A percentile compares a stretch with the other conserved stretches of the same genome.
phyloP scores from a whole-genome alignment of 345 rosid genomes.

The Linum tenue region DNA sequence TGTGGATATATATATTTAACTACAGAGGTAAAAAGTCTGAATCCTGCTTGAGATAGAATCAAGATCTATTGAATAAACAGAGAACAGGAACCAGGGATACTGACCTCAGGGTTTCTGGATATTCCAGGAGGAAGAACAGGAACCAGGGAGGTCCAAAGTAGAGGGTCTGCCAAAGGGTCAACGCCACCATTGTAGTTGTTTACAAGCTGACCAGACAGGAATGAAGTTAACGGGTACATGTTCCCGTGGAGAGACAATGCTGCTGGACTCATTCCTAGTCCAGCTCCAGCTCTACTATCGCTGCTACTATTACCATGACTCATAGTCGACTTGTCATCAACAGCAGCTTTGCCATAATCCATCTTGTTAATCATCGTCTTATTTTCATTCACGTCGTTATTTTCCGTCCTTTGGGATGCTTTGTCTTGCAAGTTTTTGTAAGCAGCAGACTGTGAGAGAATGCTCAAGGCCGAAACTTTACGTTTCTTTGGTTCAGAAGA shows the following conservation, averaged over 20 bases:
- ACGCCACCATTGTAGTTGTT: constrained; percentile 56
- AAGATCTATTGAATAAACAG: too few relatives aligned
- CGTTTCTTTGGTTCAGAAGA: constrained; percentile 36
- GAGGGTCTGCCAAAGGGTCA: constrained; percentile 71
- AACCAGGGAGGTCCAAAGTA: constrained; percentile 74
- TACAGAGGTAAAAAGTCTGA: too few relatives aligned
- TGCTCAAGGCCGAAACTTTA: constrained; percentile 62
- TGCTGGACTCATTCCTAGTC: constrained; percentile 51
- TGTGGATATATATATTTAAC: too few relatives aligned
- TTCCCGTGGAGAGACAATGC: constrained; percentile 71
- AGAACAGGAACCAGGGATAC: constrained; percentile 2
- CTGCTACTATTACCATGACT: constrained; percentile 32
- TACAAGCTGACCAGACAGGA: constrained; percentile 74
- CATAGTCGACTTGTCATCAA: constrained; percentile 29
- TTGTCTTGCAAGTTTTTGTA: constrained; percentile 84
- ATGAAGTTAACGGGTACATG: constrained; percentile 63
- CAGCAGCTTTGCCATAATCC: constrained; percentile 72
- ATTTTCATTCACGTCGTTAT: constrained; percentile 62
- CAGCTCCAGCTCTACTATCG: constrained; percentile 31
- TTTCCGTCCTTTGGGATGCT: constrained; percentile 52
- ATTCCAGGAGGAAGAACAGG: constrained; percentile 62
- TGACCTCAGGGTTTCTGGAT: constrained; percentile 64
- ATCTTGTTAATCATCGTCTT: constrained; percentile 56
- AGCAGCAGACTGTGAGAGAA: constrained; percentile 73
- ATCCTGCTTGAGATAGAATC: background rate